Conservation (phyloP, 176 grass and related monocot species). For the Dendrocalamus sinicus region DNA sequence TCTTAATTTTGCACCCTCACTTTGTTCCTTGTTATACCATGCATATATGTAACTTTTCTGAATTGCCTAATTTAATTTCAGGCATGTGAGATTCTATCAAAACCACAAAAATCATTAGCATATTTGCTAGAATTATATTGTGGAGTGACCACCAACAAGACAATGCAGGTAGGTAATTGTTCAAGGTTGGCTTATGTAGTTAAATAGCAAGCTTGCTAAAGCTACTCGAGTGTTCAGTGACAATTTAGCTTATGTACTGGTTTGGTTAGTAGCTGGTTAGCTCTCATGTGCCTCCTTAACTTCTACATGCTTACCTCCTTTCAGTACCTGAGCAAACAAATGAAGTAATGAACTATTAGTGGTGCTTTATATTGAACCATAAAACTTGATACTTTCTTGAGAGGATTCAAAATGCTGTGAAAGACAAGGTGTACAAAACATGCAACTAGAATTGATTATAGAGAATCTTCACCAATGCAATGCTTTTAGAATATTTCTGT, state of each 20-base stretch:
- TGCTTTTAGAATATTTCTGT: not conserved
- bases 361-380: not conserved
- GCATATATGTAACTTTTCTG: slow-evolving; percentile 2
- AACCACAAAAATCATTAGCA: slow-evolving; percentile 93
- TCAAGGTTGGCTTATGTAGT: slow-evolving; percentile 1
- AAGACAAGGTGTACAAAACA: not conserved
- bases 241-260: slow-evolving; percentile 16
- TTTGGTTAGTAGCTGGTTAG: slow-evolving; percentile 16
- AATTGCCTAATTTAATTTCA: slow-evolving; percentile 50
- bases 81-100: slow-evolving; percentile 87
- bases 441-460: not conserved
- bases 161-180: slow-evolving; percentile 70
- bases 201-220: slow-evolving; percentile 9
- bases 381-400: not conserved
- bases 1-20: not conserved
- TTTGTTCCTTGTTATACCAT: slow-evolving; percentile 8
- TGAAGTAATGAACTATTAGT: not conserved
- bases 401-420: not conserved
- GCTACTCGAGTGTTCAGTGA: slow-evolving; percentile 9
- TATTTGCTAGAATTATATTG: slow-evolving; percentile 92
- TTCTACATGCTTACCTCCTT: slow-evolving; percentile 12
- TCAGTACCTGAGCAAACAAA: not conserved
- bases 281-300: not conserved
- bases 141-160: slow-evolving; percentile 84
- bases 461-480: not conserved